Percentiles rank a stretch among this genome's conserved stretches.
Conservation (phyloP, 2,329 filamentous ascomycete genomes). For the Fusarium siculi region DNA sequence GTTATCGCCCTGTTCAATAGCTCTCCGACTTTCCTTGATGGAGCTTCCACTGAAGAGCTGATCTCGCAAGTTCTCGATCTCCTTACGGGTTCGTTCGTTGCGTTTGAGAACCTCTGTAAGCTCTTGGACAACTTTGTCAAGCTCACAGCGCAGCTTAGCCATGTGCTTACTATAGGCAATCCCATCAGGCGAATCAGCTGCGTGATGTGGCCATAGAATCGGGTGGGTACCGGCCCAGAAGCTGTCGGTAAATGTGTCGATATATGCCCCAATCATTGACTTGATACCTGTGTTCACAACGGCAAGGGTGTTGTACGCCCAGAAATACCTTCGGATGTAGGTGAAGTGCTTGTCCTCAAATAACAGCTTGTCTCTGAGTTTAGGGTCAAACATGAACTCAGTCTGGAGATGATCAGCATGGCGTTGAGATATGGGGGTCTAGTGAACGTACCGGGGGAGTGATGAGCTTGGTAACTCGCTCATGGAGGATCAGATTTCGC, state of each 20-base stretch:
- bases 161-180: constrained; percentile 61
- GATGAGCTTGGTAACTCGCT: constrained; percentile 66
- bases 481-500: constrained; percentile 66
- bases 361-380: constrained; percentile 65
- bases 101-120: constrained; percentile 59
- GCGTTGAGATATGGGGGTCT: too few relatives aligned
- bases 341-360: constrained; percentile 71
- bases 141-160: constrained; percentile 56
- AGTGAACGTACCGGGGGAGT: constrained; percentile 50
- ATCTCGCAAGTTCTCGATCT: constrained; percentile 67
- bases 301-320: constrained; percentile 69
- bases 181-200: constrained; percentile 56
- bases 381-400: constrained; percentile 68
- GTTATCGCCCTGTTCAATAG: constrained; percentile 72
- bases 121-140: constrained; percentile 63
- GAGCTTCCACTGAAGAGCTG: constrained; percentile 72
- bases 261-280: constrained; percentile 66
- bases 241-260: constrained; percentile 66
- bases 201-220: constrained; percentile 65
- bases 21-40: constrained; percentile 69
- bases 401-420: constrained; percentile 45
- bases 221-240: constrained; percentile 68
- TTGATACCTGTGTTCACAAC: constrained; percentile 69
- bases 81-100: constrained; percentile 64
- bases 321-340: constrained; percentile 71